These are phyloP conservation scores for Globisporangium radiosum DNA, from an alignment of 352 stramenopile genomes.

Conservation along the genomic window DNA sequence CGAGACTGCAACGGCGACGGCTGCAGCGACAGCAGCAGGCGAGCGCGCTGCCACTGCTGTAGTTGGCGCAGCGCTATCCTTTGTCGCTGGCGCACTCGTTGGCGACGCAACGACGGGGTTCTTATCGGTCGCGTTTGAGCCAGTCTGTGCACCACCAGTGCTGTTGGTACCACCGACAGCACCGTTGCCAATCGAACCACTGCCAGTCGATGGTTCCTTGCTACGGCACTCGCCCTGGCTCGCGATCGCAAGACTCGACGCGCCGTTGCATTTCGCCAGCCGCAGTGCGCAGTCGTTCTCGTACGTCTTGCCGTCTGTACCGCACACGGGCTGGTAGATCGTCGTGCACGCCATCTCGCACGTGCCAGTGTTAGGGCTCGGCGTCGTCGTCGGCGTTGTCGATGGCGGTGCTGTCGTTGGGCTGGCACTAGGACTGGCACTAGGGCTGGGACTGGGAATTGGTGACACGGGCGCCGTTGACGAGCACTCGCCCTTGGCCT, in stretches of 20 bases:
- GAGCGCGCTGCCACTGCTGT: neutral
- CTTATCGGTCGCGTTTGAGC: neutral
- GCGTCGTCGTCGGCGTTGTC: no score
- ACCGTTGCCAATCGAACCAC: neutral
- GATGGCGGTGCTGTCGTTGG: no score
- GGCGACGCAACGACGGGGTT: neutral
- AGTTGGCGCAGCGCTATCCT: neutral
- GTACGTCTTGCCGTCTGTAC: slow-evolving; percentile 29
- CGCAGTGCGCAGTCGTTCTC: neutral
- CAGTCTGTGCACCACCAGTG: neutral
- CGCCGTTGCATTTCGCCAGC: neutral
- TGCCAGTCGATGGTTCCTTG: neutral
- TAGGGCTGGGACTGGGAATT: no score
- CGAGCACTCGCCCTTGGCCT: no score
- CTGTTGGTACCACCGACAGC: neutral
- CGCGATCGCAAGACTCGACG: neutral
- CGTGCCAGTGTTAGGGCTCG: no score
- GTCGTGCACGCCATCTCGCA: neutral
- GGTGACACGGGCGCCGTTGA: no score
- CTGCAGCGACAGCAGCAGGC: neutral
- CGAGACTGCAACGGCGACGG: neutral
- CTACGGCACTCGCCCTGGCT: neutral
- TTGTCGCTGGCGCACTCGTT: neutral
- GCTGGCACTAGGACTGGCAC: no score
- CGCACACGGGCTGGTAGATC: slow-evolving; percentile 7